Conservation (phyloP, 108 stramenopile genomes). For the Aurantiochytrium sp. region DNA sequence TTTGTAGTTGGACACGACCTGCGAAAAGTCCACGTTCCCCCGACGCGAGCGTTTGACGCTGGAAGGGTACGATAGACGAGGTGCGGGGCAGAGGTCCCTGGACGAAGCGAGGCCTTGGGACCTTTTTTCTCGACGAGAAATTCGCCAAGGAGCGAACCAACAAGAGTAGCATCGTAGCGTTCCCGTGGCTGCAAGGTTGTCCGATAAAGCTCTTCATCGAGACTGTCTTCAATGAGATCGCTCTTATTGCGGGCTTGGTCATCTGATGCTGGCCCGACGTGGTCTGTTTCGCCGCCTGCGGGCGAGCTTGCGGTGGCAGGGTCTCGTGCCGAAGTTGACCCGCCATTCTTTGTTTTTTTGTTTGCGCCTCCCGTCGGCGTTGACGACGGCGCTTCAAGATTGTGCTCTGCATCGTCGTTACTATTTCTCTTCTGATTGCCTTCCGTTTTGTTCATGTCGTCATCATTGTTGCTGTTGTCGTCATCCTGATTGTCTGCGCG, state of each 20-base stretch:
- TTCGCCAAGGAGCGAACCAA: background rate
- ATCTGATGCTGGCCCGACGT: too few relatives aligned
- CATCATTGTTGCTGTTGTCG: background rate
- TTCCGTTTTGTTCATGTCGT: background rate
- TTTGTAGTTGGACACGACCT: background rate
- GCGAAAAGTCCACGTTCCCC: slow-evolving; percentile 1
- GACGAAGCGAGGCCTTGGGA: background rate
- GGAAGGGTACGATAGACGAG: background rate
- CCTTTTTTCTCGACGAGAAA: background rate
- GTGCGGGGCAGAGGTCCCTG: background rate
- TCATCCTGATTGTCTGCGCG: background rate
- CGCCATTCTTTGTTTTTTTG: too few relatives aligned
- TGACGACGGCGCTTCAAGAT: too few relatives aligned
- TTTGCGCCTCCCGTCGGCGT: too few relatives aligned
- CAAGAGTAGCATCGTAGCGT: background rate
- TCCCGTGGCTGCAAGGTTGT: background rate
- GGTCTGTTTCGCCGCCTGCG: background rate
- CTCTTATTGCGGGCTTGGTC: too few relatives aligned
- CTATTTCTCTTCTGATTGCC: background rate
- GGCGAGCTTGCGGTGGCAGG: too few relatives aligned
- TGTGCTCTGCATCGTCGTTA: too few relatives aligned
- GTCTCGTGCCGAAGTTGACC: too few relatives aligned
- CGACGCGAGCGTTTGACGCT: background rate
- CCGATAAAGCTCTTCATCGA: background rate
- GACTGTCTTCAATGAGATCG: background rate